A percentile compares a stretch with the other conserved stretches of the same genome.
Evolutionary conservation across 2,329 filamentous ascomycete species (phyloP).

Genomic region (Colletotrichum horii): DNA sequence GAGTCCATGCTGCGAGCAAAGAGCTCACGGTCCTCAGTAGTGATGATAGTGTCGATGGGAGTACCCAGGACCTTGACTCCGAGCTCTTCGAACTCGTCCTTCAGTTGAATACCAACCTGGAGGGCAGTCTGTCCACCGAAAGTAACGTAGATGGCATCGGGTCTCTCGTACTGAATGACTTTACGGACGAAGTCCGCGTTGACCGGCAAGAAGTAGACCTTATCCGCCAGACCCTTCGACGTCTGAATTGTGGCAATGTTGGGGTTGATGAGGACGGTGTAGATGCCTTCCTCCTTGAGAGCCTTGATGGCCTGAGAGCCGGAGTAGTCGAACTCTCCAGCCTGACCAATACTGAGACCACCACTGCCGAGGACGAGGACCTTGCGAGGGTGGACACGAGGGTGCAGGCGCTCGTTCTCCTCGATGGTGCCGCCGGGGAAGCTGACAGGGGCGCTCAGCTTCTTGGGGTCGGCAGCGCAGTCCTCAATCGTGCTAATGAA

Average conservation of each 20-base stretch:
- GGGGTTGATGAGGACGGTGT: conserved; percentile 97
- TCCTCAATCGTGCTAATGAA: conserved; percentile 86
- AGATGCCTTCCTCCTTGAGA: conserved; percentile 96
- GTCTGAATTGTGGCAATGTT: conserved; percentile 99
- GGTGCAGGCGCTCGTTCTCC: conserved; percentile 79
- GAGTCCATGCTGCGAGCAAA: conserved; percentile 99
- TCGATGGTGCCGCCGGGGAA: conserved; percentile 86
- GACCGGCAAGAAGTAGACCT: conserved; percentile 98
- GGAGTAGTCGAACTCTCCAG: conserved; percentile 98
- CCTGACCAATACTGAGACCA: conserved; percentile 95
- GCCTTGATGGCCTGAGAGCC: conserved; percentile 99
- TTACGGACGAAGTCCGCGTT: conserved; percentile 97
- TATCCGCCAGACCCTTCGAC: conserved; percentile 95
- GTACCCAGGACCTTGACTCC: conserved; percentile 96
- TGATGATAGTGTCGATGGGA: conserved; percentile 97
- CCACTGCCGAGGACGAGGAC: conserved; percentile 93
- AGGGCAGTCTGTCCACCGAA: conserved; percentile 98
- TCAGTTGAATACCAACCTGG: conserved; percentile 95
- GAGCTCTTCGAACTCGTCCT: conserved; percentile 92
- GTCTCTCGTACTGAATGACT: conserved; percentile 92
- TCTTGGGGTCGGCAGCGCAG: conserved; percentile 69
- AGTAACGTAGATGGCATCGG: conserved; percentile 96
- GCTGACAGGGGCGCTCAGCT: conserved; percentile 74
- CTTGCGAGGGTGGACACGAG: conserved; percentile 88
- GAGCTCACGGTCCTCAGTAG: conserved; percentile 95